These are phyloP conservation scores for Aureobasidium sp. DNA, from an alignment of 2,329 filamentous ascomycete species.

Conservation along the genomic window DNA sequence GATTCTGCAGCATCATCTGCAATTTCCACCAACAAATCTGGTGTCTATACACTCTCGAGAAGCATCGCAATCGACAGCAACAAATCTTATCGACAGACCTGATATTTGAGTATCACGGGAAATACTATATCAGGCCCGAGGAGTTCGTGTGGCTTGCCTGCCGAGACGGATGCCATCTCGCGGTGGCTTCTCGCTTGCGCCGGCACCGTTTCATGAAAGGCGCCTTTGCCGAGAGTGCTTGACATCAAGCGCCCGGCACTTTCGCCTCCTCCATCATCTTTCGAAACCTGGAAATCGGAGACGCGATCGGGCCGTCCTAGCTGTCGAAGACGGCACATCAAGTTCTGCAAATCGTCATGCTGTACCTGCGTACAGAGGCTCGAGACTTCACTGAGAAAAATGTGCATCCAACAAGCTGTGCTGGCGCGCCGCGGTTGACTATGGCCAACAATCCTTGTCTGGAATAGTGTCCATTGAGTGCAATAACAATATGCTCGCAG, in stretches of 20 bases:
- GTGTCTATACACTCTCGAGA: background rate
- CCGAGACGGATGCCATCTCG: background rate
- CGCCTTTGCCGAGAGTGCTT: background rate
- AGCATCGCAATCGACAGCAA: background rate
- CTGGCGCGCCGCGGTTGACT: background rate
- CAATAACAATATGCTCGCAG: background rate
- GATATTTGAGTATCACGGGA: background rate
- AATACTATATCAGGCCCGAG: no score
- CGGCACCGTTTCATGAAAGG: slow-evolving; percentile 1
- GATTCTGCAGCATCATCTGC: background rate
- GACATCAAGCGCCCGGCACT: background rate
- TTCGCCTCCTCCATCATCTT: background rate
- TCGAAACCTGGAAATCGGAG: background rate
- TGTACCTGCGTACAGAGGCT: background rate
- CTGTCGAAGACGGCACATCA: background rate
- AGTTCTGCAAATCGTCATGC: background rate
- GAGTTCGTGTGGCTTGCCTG: background rate
- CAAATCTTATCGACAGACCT: background rate
- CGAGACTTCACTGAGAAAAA: background rate
- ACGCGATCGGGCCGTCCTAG: background rate
- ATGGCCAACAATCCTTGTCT: background rate
- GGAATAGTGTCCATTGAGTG: background rate
- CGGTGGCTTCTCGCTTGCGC: background rate
- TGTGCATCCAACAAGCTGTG: background rate
- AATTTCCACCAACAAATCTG: background rate